phyloP scores from a whole-genome alignment of 345 rosid species.

The Brassica juncea region DNA sequence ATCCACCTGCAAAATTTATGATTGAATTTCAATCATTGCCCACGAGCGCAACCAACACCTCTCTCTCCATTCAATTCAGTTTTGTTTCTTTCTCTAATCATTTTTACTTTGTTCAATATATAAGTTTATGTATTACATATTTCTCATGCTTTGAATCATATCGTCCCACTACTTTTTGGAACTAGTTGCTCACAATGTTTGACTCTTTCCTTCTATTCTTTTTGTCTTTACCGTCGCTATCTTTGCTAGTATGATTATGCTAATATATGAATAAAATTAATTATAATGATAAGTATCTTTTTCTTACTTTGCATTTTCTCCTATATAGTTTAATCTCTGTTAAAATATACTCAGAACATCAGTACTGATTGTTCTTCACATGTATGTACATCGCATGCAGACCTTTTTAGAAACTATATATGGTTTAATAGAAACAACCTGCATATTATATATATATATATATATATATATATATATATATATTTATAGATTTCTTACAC shows the following conservation, averaged over 20 bases:
- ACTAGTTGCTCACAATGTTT: slow-evolving; percentile 35
- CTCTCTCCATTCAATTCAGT: slow-evolving; percentile 17
- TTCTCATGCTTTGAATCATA: slow-evolving; percentile 39
- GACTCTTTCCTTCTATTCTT: slow-evolving; percentile 30
- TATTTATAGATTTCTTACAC: neutral
- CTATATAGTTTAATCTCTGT: neutral
- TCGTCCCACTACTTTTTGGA: slow-evolving; percentile 37
- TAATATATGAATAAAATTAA: neutral
- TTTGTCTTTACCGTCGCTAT: slow-evolving; percentile 33
- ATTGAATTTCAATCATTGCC: slow-evolving; percentile 39
- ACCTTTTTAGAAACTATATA: neutral
- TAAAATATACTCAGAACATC: neutral
- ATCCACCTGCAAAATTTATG: slow-evolving; percentile 42
- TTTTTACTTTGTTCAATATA: slow-evolving; percentile 24
- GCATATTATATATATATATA: neutral
- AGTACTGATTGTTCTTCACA: neutral
- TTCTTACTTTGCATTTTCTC: neutral
- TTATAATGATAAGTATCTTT: neutral
- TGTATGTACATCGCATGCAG: neutral
- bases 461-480: neutral
- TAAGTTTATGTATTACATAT: slow-evolving; percentile 11
- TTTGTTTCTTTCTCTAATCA: neutral
- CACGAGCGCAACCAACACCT: slow-evolving; percentile 38
- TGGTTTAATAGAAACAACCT: neutral
- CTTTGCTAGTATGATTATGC: slow-evolving; percentile 3